Percentiles rank a stretch among this genome's conserved stretches.
Conservation (phyloP, 2,329 filamentous ascomycete genomes). For the Rutstroemia sp. region DNA sequence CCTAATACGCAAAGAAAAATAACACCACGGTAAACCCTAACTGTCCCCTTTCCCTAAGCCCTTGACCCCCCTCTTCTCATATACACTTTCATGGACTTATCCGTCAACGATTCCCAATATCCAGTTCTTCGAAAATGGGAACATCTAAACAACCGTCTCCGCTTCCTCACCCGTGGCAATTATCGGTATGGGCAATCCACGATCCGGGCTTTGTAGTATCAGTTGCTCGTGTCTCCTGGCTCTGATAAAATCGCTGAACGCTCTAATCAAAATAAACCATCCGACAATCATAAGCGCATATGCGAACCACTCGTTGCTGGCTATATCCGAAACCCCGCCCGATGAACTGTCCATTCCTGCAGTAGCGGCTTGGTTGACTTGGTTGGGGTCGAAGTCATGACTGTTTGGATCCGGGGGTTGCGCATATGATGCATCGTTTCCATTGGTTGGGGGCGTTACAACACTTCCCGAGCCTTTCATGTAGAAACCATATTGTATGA, state of each 20-base stretch:
- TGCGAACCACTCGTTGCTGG: conserved; percentile 77
- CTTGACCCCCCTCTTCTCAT: conserved; percentile 1
- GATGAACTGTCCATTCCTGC: conserved; percentile 32
- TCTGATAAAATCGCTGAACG: conserved; percentile 83
- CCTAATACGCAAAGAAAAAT: background rate
- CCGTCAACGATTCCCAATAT: background rate
- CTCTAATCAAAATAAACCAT: conserved; percentile 94
- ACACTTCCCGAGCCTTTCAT: conserved; percentile 62
- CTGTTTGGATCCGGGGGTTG: conserved; percentile 80
- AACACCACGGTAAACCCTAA: background rate
- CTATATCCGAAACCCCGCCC: conserved; percentile 49
- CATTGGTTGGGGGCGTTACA: conserved; percentile 31
- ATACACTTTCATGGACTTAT: background rate
- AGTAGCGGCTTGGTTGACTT: conserved; percentile 44
- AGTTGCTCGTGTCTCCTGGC: conserved; percentile 88
- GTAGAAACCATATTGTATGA: conserved; percentile 95
- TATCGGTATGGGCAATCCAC: conserved; percentile 75
- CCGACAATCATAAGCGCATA: conserved; percentile 95
- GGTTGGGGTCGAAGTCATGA: conserved; percentile 75
- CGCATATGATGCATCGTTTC: conserved; percentile 49
- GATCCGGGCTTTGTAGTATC: conserved; percentile 85
- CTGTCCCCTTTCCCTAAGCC: background rate
- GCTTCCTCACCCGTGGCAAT: conserved; percentile 78
- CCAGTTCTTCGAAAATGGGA: background rate
- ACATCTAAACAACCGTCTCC: conserved; percentile 62